Base-by-base conservation (phyloP, 768 basidiomycete species). In the Serendipita vermifera region DNA sequence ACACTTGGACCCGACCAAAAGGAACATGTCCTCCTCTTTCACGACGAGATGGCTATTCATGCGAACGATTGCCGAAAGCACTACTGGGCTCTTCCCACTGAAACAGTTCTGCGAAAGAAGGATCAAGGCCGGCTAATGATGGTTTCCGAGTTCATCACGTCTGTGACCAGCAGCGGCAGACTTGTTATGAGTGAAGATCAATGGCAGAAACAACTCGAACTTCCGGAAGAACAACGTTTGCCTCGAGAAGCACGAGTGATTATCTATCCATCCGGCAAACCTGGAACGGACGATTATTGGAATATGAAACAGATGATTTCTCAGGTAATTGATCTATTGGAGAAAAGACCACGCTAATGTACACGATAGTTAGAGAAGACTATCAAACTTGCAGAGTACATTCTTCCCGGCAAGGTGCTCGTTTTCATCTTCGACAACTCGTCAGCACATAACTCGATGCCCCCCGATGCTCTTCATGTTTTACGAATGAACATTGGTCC, bases 401-500 rank as follows among this genome's bases (percentile, higher is more conserved):
- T 32, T 17, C 33, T 55, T 26, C 55, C 56, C n/a, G 26, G 40
- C 13, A 57, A 40, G 24, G 33, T 36, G 38, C 33, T 26, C 29
- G n/a, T 56, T 15, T 51, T 48, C n/a, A 51, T 60, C 13, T 59
- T 59, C 1, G 59, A 60, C 33, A 32, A 60, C 15, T 60, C 60
- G 6, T 60, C 60, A 0, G 55, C 55, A 72, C 38, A 75, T 73
- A 51, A 62, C 0, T 66, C 68, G 3, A 62, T 73, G 11, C 61
- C 68, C 15, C 64, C 67, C 6, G 67, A 74, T 63, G 68, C 71
- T 3, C 66, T 74, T n/a, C 68, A 68, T 56, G 72, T 71, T 2
- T 72, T 67, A 27, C 64, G 72, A 36, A 73, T 74, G 72, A 75
- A 75, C 56, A 72, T 56, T 69, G 57, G 57, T 33, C 62, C 62